phyloP scores from a whole-genome alignment of 345 rosid species.

The Boechera divaricarpa region DNA sequence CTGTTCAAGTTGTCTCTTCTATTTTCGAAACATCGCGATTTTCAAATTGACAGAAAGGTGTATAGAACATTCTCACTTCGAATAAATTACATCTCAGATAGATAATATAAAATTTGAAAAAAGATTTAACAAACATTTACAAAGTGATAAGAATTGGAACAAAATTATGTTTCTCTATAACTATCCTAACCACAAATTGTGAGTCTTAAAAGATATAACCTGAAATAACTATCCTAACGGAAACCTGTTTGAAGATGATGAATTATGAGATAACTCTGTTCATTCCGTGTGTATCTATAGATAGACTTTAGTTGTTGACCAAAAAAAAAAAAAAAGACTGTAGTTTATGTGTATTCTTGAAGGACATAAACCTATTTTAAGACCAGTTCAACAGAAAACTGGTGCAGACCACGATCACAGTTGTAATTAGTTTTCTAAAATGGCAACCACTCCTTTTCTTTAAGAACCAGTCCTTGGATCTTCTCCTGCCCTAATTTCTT shows the following conservation, averaged over 20 bases:
- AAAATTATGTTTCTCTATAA: not conserved
- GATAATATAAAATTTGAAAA: not conserved
- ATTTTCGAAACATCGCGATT: not conserved
- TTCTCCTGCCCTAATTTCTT: slow-evolving; percentile 24
- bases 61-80: not conserved
- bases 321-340: no score
- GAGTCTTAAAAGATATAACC: slow-evolving; percentile 8
- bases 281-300: slow-evolving; percentile 30
- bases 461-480: slow-evolving; percentile 37
- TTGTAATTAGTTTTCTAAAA: slow-evolving; percentile 43
- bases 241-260: slow-evolving; percentile 26
- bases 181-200: not conserved
- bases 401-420: slow-evolving; percentile 45
- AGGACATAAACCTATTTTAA: slow-evolving; percentile 36
- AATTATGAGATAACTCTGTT: slow-evolving; percentile 11
- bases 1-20: not conserved
- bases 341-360: slow-evolving; percentile 10
- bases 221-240: slow-evolving; percentile 25
- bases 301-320: slow-evolving; percentile 15
- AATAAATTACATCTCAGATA: not conserved
- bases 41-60: slow-evolving; percentile 1
- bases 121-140: not conserved
- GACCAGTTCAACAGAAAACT: slow-evolving; percentile 49
- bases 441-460: slow-evolving; percentile 46
- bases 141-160: slow-evolving; percentile 18